Percentiles rank a stretch among this genome's conserved stretches.
Conservation (phyloP, 208 protist species). For the Crithidia sp. region DNA sequence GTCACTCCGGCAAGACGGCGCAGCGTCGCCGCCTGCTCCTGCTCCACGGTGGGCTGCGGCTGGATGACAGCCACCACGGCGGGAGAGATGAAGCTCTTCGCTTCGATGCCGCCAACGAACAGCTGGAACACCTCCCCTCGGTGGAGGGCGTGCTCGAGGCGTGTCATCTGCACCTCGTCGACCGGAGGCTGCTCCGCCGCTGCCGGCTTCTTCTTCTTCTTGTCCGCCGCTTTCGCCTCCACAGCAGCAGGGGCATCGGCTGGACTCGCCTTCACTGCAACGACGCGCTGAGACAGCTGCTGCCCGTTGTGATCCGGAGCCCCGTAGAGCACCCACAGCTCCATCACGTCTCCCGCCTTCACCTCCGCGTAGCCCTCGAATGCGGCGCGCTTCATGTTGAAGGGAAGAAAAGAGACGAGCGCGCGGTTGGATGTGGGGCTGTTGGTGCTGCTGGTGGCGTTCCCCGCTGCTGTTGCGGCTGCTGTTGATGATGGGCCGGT, state of each 20-base stretch:
- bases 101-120: constrained; percentile 75
- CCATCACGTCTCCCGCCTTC: constrained; percentile 38
- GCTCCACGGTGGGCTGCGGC: constrained; percentile 60
- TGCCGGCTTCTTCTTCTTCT: constrained; percentile 25
- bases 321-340: constrained; percentile 87
- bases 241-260: background rate
- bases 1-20: constrained; percentile 75
- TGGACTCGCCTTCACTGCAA: background rate
- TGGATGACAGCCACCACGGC: constrained; percentile 48
- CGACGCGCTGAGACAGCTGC: constrained; percentile 45
- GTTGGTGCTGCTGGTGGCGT: background rate
- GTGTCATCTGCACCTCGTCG: constrained; percentile 23
- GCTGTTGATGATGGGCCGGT: background rate
- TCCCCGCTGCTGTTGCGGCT: background rate
- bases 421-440: constrained; percentile 26
- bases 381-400: constrained; percentile 34
- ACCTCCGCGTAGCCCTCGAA: constrained; percentile 65
- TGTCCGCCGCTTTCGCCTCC: constrained; percentile 21
- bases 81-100: constrained; percentile 46
- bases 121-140: constrained; percentile 56
- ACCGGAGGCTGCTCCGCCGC: constrained; percentile 13
- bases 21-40: constrained; percentile 59
- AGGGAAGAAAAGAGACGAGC: constrained; percentile 62
- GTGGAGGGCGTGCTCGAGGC: constrained; percentile 28
- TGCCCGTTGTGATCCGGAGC: constrained; percentile 82